Evolutionary conservation across 2,329 filamentous ascomycete species (phyloP).

Genomic region (Macroventuria anomochaeta): DNA sequence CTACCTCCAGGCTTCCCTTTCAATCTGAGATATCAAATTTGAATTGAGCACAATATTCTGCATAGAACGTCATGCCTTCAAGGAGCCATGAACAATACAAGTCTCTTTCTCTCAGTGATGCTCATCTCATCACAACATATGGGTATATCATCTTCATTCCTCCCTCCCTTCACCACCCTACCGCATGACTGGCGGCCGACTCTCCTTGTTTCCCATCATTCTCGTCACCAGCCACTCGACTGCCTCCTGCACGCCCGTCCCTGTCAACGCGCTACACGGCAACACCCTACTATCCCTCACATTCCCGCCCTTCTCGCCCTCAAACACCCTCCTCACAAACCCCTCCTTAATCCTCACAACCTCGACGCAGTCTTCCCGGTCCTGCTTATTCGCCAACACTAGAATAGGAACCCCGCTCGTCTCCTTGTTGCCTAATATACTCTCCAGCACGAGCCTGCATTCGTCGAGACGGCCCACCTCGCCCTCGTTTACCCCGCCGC

Average conservation of each 20-base stretch:
- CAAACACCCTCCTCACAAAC: slow-evolving; percentile 91
- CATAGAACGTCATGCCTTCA: too few species aligned
- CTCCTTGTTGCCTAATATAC: slow-evolving; percentile 84
- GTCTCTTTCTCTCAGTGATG: background rate
- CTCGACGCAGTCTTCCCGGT: slow-evolving; percentile 95
- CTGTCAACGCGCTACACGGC: slow-evolving; percentile 88
- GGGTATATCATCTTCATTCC: background rate
- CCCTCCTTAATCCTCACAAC: slow-evolving; percentile 98
- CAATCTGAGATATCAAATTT: too few species aligned
- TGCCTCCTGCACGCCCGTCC: slow-evolving; percentile 83
- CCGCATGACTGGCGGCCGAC: slow-evolving; percentile 88
- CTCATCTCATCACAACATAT: background rate
- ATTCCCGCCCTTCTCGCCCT: slow-evolving; percentile 85
- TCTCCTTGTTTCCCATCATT: slow-evolving; percentile 96
- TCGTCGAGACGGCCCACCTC: slow-evolving; percentile 73
- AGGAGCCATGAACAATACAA: background rate
- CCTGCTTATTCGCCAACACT: slow-evolving; percentile 96
- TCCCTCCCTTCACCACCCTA: slow-evolving; percentile 54
- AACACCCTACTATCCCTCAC: slow-evolving; percentile 91
- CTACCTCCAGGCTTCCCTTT: too few species aligned
- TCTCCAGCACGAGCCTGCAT: slow-evolving; percentile 87
- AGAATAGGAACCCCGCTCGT: slow-evolving; percentile 90
- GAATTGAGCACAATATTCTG: too few species aligned
- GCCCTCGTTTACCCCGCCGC: slow-evolving; percentile 40
- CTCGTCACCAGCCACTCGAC: slow-evolving; percentile 95